Percentiles rank a stretch among this genome's conserved stretches.
phyloP scores from a whole-genome alignment of 495 filamentous ascomycete genomes.

The Penicillium malachiteum region DNA sequence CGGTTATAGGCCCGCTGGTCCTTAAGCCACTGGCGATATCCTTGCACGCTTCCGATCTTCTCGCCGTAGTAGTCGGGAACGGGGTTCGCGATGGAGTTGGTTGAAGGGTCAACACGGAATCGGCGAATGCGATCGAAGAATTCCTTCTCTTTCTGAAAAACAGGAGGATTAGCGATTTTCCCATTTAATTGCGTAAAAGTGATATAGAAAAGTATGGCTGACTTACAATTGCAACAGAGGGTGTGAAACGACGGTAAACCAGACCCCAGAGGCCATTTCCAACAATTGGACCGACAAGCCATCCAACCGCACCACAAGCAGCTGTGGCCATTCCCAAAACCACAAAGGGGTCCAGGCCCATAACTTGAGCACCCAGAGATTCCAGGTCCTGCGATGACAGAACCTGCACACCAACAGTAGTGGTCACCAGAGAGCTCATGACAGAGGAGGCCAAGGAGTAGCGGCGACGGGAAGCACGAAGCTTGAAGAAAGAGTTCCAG shows the following conservation, averaged over 20 bases:
- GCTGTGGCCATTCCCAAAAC: constrained; percentile 75
- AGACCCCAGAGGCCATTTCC: constrained; percentile 74
- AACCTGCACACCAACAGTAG: constrained; percentile 58
- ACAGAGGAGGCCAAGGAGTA: constrained; percentile 78
- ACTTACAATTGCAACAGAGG: constrained; percentile 66
- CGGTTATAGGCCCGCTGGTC: constrained; percentile 96
- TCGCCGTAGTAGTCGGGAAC: constrained; percentile 77
- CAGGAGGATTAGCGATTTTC: not conserved
- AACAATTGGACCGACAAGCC: constrained; percentile 79
- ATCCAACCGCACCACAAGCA: constrained; percentile 71
- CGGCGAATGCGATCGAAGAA: constrained; percentile 87
- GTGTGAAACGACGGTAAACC: constrained; percentile 62
- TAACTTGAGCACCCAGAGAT: constrained; percentile 59
- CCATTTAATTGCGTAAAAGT: not conserved
- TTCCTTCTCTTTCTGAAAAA: constrained; percentile 77
- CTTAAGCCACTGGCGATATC: constrained; percentile 92
- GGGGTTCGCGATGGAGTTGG: constrained; percentile 65
- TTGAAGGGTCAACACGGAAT: constrained; percentile 82
- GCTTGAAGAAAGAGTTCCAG: constrained; percentile 92
- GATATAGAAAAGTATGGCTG: not conserved
- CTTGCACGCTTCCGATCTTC: constrained; percentile 90
- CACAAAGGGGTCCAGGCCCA: constrained; percentile 82
- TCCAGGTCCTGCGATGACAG: constrained; percentile 69
- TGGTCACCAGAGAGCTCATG: constrained; percentile 56
- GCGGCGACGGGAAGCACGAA: constrained; percentile 79